Conservation (phyloP, 2,329 filamentous ascomycete species). For the Penicillium sp. region DNA sequence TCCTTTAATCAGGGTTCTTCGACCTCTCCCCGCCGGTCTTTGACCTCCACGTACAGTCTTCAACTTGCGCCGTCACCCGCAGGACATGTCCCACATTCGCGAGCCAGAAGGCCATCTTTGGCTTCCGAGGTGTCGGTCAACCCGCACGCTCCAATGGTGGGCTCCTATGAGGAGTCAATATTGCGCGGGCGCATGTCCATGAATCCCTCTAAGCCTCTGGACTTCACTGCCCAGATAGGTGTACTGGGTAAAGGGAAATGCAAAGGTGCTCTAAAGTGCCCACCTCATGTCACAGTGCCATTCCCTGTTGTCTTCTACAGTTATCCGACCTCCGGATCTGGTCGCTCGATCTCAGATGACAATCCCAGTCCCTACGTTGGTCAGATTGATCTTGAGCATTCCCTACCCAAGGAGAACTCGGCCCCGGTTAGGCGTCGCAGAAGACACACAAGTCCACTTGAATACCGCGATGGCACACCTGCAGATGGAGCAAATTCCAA, state of each 20-base stretch:
- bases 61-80: conserved; percentile 46
- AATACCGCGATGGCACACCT: conserved; percentile 8
- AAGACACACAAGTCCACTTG: conserved; percentile 33
- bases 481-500: conserved; percentile 12
- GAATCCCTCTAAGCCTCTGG: conserved; percentile 84
- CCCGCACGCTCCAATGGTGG: conserved; percentile 92
- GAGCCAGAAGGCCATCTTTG: conserved; percentile 67
- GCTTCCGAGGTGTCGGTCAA: conserved; percentile 73
- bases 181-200: conserved; percentile 95
- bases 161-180: conserved; percentile 97
- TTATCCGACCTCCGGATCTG: conserved; percentile 70
- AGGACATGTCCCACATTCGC: conserved; percentile 39
- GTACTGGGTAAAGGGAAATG: conserved; percentile 88
- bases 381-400: conserved; percentile 85
- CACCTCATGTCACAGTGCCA: conserved; percentile 83
- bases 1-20: conserved; percentile 73
- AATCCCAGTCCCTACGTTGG: conserved; percentile 96
- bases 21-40: conserved; percentile 65
- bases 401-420: conserved; percentile 56
- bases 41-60: conserved; percentile 61
- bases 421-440: conserved; percentile 43
- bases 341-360: conserved; percentile 68
- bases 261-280: conserved; percentile 80
- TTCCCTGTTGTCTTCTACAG: conserved; percentile 97
- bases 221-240: conserved; percentile 93